phyloP scores from a whole-genome alignment of 2,329 filamentous ascomycete species.

The Trichoderma brevicompactum region DNA sequence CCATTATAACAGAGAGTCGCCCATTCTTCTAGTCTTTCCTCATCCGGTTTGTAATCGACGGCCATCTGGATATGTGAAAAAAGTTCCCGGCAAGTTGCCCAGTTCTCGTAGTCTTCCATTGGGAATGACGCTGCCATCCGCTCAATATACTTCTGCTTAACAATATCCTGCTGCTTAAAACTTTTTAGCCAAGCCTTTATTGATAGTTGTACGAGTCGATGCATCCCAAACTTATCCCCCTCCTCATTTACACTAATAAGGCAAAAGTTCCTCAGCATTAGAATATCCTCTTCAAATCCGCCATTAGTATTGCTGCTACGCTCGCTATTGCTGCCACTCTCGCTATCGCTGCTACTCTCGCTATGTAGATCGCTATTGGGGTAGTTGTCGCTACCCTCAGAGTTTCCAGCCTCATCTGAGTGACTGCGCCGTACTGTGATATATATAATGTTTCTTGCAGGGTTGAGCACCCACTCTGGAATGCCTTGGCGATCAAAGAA shows the following conservation, averaged over 20 bases:
- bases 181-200: not conserved
- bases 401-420: not conserved
- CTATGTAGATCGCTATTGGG: too few relatives aligned
- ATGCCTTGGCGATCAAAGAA: constrained; percentile 52
- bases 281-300: not conserved
- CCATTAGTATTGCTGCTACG: not conserved
- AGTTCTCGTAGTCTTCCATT: not conserved
- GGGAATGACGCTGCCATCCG: constrained; percentile 32
- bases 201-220: constrained; percentile 28
- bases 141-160: not conserved
- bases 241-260: not conserved
- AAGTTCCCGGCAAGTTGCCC: not conserved
- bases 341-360: not conserved
- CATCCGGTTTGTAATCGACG: not conserved
- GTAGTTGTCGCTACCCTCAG: not conserved
- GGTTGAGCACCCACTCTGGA: constrained; percentile 30
- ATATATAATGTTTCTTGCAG: too few relatives aligned
- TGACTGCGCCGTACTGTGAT: too few relatives aligned
- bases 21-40: not conserved
- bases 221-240: constrained; percentile 26
- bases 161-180: not conserved
- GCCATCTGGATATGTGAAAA: not conserved
- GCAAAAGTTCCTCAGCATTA: not conserved
- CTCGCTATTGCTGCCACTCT: not conserved
- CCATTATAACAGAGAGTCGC: constrained; percentile 7